Base-by-base conservation (phyloP, 164 flowering plant genomes). In the Saururus chinensis region DNA sequence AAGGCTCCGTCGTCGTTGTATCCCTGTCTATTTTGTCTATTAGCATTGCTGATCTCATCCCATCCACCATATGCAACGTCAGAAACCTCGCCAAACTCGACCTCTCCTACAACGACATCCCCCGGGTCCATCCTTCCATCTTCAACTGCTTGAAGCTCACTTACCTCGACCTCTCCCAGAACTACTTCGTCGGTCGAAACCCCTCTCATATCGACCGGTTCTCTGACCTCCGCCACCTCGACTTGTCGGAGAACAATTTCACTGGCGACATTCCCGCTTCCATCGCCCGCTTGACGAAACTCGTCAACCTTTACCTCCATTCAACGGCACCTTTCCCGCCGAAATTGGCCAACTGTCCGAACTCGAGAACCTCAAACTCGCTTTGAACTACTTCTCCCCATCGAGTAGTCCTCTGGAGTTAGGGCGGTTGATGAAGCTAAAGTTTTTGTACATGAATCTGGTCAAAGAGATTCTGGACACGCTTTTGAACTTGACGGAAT, bases 191-290 rank as follows among this genome's bases (percentile, higher is more conserved):
- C 17, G 95, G 96, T 9, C 58, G 51, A 0, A 68, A 89, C 19
- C 98, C 98, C 5, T 54, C 49, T 9, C 83, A 81, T 22, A 72
- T 92, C n/a, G 65, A 79, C 70, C 70, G 70, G 16, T 56, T 92
- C 12, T 19, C 64, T 0, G 35, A 19, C 9, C 84, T 92, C 23
- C 66, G 16, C 37, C 63, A 45, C 56, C 65, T 92, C 13, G 63
- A 76, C 67, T 69, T 92, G 21, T 58, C 68, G 0, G 81, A 37
- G 1, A 92, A 92, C 73, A 84, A 84, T 64, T 85, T 89, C 79
- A 51, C 87, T 37, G 92, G 93, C 14, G 76, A 84, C 60, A 79
- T 92, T 30, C 96, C 96, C 0, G 62, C 73, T 7, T 61, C 71
- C 1, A 71, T 89, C 7, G 88, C 87, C 3, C 42, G 66, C 4